Evolutionary conservation across 352 stramenopile species (phyloP), one percentile per base, ranked within the genome.

Genomic region (Plasmopara halstedii): DNA sequence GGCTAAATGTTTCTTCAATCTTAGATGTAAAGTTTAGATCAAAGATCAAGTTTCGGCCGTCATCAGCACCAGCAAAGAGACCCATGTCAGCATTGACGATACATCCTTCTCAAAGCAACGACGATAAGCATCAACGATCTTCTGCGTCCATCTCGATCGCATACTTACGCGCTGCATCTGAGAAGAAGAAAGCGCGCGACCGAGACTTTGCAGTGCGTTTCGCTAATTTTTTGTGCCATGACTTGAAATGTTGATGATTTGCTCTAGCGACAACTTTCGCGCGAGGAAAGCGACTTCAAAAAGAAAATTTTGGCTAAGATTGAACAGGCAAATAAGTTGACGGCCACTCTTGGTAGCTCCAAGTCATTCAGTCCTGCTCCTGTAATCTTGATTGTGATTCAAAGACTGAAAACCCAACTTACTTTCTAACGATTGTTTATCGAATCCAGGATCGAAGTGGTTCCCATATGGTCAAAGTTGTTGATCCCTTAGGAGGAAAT

Each of bases 271-370:
- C 67, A 85, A 15, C 67, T 86, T 10, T 50, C 65, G 22, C 71
- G 73, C 9, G 69, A 86, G 53, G 73, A 88, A 32, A 62, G 36
- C 13, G 76, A 85, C 25, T 83, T 81, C 42, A 72, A 71, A 41
- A 83, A 82, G 59, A 86, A 83, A 48, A 85, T 86, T 41, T 62
- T 60, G 4, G 70, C 77, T 43, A 85, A 88, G 48, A 85, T 86
- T 33, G 76, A 86, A 14, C 76, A 88, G 67, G 73, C 73, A n/a
- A 88, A 88, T 53, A 81, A 83, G 46, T 82, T 86, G 64, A 67
- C 71, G n/a, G 37, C 58, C 2, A 51, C 44, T 18, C 33, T 55
- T 25, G 70, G 72, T 5, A 81, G 56, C 43, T 63, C 60, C 42
- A 73, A 71, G 18, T 64, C 60, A 9, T 88, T 83, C 35, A 41